Percentiles rank a stretch among this genome's conserved stretches.
Conservation (phyloP, 2,329 filamentous ascomycete species). For the Aspergillus texensis region DNA sequence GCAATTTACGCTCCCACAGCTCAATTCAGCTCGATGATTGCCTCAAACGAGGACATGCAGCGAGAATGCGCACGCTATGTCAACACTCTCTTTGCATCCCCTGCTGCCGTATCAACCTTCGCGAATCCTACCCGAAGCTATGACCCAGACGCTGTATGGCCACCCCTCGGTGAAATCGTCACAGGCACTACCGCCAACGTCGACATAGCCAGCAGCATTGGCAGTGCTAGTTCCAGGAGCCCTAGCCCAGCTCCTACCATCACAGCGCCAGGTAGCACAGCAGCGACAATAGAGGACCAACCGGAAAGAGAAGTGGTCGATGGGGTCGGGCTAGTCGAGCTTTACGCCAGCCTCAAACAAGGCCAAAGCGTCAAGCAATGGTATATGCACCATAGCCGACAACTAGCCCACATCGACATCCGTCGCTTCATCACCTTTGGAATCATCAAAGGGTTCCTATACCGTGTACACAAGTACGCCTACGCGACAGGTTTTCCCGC, state of each 20-base stretch:
- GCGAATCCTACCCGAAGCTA: constrained; percentile 24
- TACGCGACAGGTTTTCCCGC: constrained; percentile 52
- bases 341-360: constrained; percentile 83
- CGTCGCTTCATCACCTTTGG: constrained; percentile 93
- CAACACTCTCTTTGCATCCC: constrained; percentile 53
- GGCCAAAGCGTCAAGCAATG: constrained; percentile 85
- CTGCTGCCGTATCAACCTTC: constrained; percentile 20
- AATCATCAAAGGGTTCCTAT: constrained; percentile 91
- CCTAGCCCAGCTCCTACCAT: constrained; percentile 17
- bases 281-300: constrained; percentile 9
- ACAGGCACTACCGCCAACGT: constrained; percentile 16
- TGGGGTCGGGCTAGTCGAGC: constrained; percentile 65
- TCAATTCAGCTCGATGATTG: constrained; percentile 73
- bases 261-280: constrained; percentile 10
- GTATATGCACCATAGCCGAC: constrained; percentile 73
- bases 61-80: constrained; percentile 89
- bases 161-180: constrained; percentile 36
- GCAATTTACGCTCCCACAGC: constrained; percentile 85
- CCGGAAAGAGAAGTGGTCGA: constrained; percentile 36
- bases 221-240: constrained; percentile 13
- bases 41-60: constrained; percentile 74
- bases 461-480: constrained; percentile 89
- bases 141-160: constrained; percentile 47
- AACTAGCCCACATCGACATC: constrained; percentile 79
- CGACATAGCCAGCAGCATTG: constrained; percentile 17